Percentiles rank a stretch among this genome's conserved stretches.
Evolutionary conservation across 2,329 filamentous ascomycete species (phyloP).

Genomic region (Cadophora sp.): DNA sequence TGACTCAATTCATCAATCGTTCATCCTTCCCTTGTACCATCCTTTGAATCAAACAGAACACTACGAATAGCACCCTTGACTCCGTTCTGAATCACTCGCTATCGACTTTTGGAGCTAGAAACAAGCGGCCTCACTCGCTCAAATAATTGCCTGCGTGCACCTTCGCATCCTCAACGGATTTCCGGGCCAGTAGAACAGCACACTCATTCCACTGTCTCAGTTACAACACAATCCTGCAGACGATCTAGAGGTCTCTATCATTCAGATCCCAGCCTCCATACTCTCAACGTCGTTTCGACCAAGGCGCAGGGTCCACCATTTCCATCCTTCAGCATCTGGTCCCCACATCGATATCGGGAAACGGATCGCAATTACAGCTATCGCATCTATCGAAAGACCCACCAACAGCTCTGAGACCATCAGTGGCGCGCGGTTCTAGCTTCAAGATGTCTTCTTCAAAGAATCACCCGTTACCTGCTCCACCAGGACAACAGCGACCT

Average conservation of each 20-base stretch:
- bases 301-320: constrained; percentile 12
- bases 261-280: constrained; percentile 3
- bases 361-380: constrained; percentile 24
- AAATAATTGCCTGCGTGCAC: constrained; percentile 1
- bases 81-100: constrained; percentile 11
- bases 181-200: constrained; percentile 8
- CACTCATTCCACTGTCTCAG: constrained; percentile 1
- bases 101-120: constrained; percentile 6
- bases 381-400: constrained; percentile 19
- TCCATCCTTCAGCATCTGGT: constrained; percentile 4
- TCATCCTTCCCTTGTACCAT: constrained; percentile 12
- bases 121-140: constrained; percentile 2
- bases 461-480: constrained; percentile 43
- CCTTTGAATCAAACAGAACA: constrained; percentile 7
- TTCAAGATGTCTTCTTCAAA: constrained; percentile 44
- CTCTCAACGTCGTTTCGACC: background rate
- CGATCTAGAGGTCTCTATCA: constrained; percentile 1
- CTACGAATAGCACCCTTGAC: constrained; percentile 6
- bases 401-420: constrained; percentile 12
- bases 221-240: background rate
- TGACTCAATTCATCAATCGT: constrained; percentile 18
- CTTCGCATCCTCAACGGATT: constrained; percentile 4
- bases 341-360: constrained; percentile 9
- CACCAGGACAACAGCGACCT: constrained; percentile 40
- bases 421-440: constrained; percentile 8